These are phyloP conservation scores for Sarcomyxa edulis DNA, from an alignment of 768 basidiomycete species.

Conservation along the genomic window DNA sequence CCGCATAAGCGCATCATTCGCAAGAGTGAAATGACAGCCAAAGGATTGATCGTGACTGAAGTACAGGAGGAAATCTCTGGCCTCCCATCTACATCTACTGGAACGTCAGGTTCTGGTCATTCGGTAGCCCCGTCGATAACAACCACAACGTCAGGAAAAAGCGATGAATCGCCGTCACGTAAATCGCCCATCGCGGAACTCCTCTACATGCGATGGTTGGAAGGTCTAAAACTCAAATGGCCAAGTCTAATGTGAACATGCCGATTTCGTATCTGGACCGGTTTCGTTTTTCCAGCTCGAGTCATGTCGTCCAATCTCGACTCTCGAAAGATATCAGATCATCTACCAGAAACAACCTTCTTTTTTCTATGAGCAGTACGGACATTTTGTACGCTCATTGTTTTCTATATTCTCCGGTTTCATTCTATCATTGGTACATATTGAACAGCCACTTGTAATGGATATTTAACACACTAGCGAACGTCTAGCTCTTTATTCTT, in stretches of 20 bases:
- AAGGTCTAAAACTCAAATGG: conserved; percentile 89
- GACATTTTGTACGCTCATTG: too few relatives aligned
- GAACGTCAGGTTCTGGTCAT: conserved; percentile 24
- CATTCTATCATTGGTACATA: too few relatives aligned
- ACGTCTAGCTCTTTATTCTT: too few relatives aligned
- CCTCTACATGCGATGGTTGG: conserved; percentile 95
- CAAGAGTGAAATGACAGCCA: conserved; percentile 80
- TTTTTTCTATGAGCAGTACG: too few relatives aligned
- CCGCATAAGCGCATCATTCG: conserved; percentile 75
- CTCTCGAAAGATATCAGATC: too few relatives aligned
- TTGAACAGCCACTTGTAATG: too few relatives aligned
- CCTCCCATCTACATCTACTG: conserved; percentile 27
- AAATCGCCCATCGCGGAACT: conserved; percentile 93
- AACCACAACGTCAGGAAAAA: conserved; percentile 18
- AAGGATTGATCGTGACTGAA: conserved; percentile 80
- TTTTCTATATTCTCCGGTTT: too few relatives aligned
- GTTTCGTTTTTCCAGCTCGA: not conserved
- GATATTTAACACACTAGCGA: too few relatives aligned
- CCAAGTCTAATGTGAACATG: conserved; percentile 52
- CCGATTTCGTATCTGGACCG: too few relatives aligned
- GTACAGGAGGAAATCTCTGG: conserved; percentile 67
- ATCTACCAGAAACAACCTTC: too few relatives aligned
- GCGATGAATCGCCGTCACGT: conserved; percentile 42
- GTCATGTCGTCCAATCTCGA: too few relatives aligned
- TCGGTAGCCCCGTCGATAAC: conserved; percentile 12